A percentile compares a stretch with the other conserved stretches of the same genome.
phyloP scores from a whole-genome alignment of 2,329 filamentous ascomycete genomes.

The Hypoxylon sp. region DNA sequence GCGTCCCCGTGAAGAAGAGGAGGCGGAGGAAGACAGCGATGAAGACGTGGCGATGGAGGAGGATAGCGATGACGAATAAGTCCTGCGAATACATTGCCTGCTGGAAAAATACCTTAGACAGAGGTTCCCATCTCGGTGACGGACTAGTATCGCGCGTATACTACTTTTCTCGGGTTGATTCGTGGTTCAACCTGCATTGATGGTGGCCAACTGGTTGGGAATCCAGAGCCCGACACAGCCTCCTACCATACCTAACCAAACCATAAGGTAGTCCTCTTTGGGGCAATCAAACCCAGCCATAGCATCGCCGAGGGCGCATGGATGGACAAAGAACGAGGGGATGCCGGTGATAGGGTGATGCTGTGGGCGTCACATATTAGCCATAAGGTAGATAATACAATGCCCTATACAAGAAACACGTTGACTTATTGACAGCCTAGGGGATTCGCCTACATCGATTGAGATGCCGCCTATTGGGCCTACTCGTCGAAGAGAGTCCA shows the following conservation, averaged over 20 bases:
- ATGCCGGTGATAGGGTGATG: constrained; percentile 85
- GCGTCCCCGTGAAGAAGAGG: constrained; percentile 75
- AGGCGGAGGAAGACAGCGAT: constrained; percentile 67
- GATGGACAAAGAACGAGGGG: constrained; percentile 91
- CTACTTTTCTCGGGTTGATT: background rate
- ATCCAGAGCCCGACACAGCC: constrained; percentile 82
- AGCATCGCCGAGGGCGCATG: constrained; percentile 86
- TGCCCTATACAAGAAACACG: constrained; percentile 53
- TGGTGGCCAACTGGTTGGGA: constrained; percentile 73
- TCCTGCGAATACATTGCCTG: constrained; percentile 22
- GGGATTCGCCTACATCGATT: constrained; percentile 72
- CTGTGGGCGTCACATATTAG: constrained; percentile 58
- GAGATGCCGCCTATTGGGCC: constrained; percentile 80
- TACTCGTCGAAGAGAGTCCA: constrained; percentile 67
- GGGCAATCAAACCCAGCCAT: constrained; percentile 74
- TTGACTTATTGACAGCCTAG: constrained; percentile 51
- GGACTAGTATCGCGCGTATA: constrained; percentile 2
- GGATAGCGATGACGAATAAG: constrained; percentile 75
- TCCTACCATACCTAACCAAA: constrained; percentile 92
- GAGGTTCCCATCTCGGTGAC: constrained; percentile 2
- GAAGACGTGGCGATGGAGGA: constrained; percentile 75
- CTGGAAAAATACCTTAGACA: background rate
- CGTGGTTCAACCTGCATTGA: constrained; percentile 44
- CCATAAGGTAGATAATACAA: constrained; percentile 55
- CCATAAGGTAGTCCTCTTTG: constrained; percentile 78